Evolutionary conservation across 345 rosid genomes (phyloP), one percentile per base, ranked within the genome.

Genomic region (Euclidium syriacum): DNA sequence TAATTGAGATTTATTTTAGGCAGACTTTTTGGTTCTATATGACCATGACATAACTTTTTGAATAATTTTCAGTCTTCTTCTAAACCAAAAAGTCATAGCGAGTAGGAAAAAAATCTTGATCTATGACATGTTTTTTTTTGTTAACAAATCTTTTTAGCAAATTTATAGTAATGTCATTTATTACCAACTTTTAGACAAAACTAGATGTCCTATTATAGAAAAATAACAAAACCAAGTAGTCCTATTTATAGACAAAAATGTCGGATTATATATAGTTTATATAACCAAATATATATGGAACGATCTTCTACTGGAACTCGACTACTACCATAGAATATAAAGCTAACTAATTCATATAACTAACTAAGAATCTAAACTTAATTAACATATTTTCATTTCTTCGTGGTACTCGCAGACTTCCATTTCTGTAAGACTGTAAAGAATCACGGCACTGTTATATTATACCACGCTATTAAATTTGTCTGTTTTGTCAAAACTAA

Each of bases 61-160:
- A 26, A 47, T 26, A 66, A 25, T 27, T 6, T 19, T 38, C 33
- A 58, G 58, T 58, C 50, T 15, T 49, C 46, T 39, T 20, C 26
- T 4, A 50, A 39, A 47, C 43, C 52, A 49, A 58, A 47, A 67
- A 67, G 41, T 48, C 71, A 27, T 47, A 14, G 10, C 43, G 18
- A 39, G 10, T 30, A 58, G 24, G 52, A 49, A 39, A 58, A 36
- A 48, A 30, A 19, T 57, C 39, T 36, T 22, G 33, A 46, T 53
- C 20, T 42, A n/a, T 57, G 25, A 38, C 30, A 24, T 11, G 14
- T 44, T 3, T 25, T 23, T 25, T 44, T n/a, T 16, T 25, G 50
- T 11, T 12, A 34, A 15, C 38, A 26, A 27, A n/a, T 14, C 10
- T 52, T 34, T 17, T 12, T 12, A n/a, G 11, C 47, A 46, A 46